Evolutionary conservation across 208 protist genomes (phyloP), one percentile per base, ranked within the genome.

Genomic region (Wallacemonas sp.): DNA sequence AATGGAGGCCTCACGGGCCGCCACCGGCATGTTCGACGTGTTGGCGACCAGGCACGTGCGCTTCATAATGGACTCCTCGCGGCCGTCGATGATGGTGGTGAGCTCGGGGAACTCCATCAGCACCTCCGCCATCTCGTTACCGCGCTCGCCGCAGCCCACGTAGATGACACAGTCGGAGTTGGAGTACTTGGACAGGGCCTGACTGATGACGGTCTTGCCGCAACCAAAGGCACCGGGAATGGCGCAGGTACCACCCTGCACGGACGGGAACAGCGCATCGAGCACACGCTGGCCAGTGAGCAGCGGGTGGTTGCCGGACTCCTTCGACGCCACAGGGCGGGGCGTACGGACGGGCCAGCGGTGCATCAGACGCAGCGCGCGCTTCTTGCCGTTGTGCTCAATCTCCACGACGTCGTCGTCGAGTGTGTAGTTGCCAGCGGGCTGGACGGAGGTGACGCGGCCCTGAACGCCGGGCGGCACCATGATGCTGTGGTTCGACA

Each of bases 41-140:
- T 99, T 99, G 32, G 99, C 99, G n/a, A 99, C 98, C 16, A 99
- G 87, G 52, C 92, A 98, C 44, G 99, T 99, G 62, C 99, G 96
- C 82, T 99, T 97, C 99, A 99, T 99, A 84, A 99, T 99, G 31
- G 97, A 96, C 65, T 99, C 94, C 70, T 99, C 90, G 42, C 94
- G 84, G 42, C 97, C 98, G 71, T 98, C 83, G 36, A 99, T 87
- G 70, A 98, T 76, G 18, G 93, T 96, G 42, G 87, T 98, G 46
- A 99, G 78, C 66, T 96, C 92, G 33, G 99, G 99, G 96, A 99
- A 99, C 28, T 99, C 99, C 94, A 98, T 99, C 14, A 99, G 88
- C 69, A 99, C 98, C 91, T 99, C 99, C 26, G 99, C 99, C 99
- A 99, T 99, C 82, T 99, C 99, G 83, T 99, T 99, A 61, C 99